These are phyloP conservation scores for Sphagnum fallax DNA, from an alignment of 228 moss, liverwort and hornwort genomes.

Conservation along the genomic window DNA sequence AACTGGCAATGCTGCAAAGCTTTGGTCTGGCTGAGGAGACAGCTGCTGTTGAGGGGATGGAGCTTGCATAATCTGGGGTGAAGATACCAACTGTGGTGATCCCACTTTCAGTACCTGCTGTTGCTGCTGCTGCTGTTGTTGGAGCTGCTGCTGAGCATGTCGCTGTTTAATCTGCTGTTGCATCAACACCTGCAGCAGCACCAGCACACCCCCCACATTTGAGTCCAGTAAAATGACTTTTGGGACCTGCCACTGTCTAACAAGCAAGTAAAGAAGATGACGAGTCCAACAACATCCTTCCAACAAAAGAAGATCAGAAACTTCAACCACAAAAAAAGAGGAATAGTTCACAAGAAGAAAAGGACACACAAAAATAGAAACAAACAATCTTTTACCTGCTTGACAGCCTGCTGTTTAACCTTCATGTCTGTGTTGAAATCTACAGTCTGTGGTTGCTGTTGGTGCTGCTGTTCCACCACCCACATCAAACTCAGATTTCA, in stretches of 20 bases:
- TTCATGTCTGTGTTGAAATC: constrained; percentile 60
- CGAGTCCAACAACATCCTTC: too few relatives aligned
- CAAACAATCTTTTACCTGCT: constrained; percentile 27
- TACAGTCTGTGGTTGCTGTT: constrained; percentile 52
- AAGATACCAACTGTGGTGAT: constrained; percentile 81
- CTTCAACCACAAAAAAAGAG: too few relatives aligned
- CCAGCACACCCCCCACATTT: background rate
- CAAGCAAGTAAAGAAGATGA: too few relatives aligned
- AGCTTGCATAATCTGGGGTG: constrained; percentile 85
- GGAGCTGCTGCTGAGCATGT: constrained; percentile 37
- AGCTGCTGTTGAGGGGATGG: constrained; percentile 91
- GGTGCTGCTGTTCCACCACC: constrained; percentile 5
- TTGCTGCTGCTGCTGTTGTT: constrained; percentile 46
- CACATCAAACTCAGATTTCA: too few relatives aligned
- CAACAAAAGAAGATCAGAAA: too few relatives aligned
- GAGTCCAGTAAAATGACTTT: background rate
- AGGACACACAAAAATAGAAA: background rate
- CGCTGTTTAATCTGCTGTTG: constrained; percentile 82
- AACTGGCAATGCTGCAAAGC: constrained; percentile 22
- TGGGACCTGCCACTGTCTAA: too few relatives aligned
- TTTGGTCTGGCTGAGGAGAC: constrained; percentile 89
- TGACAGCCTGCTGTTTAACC: constrained; percentile 62
- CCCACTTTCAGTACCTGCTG: constrained; percentile 72
- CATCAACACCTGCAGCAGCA: constrained; percentile 25
- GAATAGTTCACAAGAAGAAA: background rate